A percentile compares a stretch with the other conserved stretches of the same genome.
phyloP scores from a whole-genome alignment of 192 early-diverging fungal genomes.

The Podila epicladia region DNA sequence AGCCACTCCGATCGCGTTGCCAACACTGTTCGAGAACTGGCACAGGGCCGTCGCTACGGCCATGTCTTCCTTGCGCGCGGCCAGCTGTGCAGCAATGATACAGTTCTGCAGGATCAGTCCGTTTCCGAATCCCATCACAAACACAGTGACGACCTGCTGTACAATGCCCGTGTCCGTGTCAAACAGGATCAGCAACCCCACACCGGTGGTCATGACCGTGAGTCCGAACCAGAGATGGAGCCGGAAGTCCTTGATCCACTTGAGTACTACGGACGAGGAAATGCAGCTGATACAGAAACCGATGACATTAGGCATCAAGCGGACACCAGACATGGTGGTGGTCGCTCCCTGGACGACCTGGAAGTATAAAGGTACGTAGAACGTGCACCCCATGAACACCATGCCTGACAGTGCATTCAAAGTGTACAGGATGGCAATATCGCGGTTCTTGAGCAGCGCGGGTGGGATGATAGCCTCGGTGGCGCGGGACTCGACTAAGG shows the following conservation, averaged over 20 bases:
- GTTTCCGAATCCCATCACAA: slow-evolving; percentile 79
- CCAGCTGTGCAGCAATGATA: slow-evolving; percentile 71
- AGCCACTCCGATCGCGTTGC: slow-evolving; percentile 42
- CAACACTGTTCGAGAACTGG: slow-evolving; percentile 65
- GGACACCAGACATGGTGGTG: no score
- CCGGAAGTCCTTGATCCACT: slow-evolving; percentile 62
- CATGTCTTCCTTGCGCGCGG: slow-evolving; percentile 64
- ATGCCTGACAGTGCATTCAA: slow-evolving; percentile 66
- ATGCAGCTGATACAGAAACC: slow-evolving; percentile 73
- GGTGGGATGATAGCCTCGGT: slow-evolving; percentile 77
- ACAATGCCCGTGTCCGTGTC: slow-evolving; percentile 55
- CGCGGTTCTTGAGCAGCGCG: slow-evolving; percentile 69
- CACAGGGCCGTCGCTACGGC: slow-evolving; percentile 70
- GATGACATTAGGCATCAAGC: slow-evolving; percentile 74
- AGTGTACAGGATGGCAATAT: slow-evolving; percentile 59
- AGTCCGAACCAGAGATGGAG: slow-evolving; percentile 68
- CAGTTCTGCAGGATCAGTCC: slow-evolving; percentile 80
- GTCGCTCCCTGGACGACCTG: slow-evolving; percentile 79
- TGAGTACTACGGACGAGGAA: slow-evolving; percentile 58
- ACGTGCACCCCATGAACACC: slow-evolving; percentile 67
- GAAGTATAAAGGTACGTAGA: slow-evolving; percentile 83
- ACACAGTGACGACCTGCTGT: slow-evolving; percentile 63
- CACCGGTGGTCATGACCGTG: slow-evolving; percentile 66
- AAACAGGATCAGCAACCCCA: slow-evolving; percentile 71
- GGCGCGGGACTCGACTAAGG: slow-evolving; percentile 68